Percentiles rank a stretch among this genome's conserved stretches.
These are phyloP conservation scores for Candida railenensis DNA, from an alignment of 805 yeast genomes.

Conservation along the genomic window DNA sequence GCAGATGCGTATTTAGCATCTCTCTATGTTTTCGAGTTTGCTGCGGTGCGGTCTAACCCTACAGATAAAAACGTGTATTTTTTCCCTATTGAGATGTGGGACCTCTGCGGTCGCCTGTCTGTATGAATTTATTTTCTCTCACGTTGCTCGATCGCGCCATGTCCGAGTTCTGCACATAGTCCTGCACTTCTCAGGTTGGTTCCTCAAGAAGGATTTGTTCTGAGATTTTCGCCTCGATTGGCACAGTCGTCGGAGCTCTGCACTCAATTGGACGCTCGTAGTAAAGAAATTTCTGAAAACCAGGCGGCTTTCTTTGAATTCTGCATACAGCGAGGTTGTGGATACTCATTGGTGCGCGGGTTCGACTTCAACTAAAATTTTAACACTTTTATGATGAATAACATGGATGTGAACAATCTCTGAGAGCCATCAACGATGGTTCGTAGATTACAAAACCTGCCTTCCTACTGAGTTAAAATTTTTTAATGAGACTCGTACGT, in stretches of 20 bases:
- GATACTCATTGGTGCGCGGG: constrained; percentile 9
- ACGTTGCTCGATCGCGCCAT: too few relatives aligned
- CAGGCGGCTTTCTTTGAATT: constrained; percentile 1
- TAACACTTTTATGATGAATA: constrained; percentile 37
- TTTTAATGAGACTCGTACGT: constrained; percentile 9
- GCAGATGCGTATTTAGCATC: neutral
- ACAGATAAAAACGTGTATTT: neutral
- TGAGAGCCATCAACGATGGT: constrained; percentile 41
- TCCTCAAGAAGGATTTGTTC: neutral
- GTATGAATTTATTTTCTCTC: too few relatives aligned
- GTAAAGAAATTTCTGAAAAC: neutral
- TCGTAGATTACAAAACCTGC: constrained; percentile 48
- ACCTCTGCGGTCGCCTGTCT: too few relatives aligned
- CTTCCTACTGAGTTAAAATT: constrained; percentile 46
- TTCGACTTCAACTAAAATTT: constrained; percentile 16
- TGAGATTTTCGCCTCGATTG: constrained; percentile 9
- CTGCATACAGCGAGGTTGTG: neutral
- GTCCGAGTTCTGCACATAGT: too few relatives aligned
- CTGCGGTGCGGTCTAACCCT: too few relatives aligned
- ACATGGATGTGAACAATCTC: constrained; percentile 53
- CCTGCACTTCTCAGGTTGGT: too few relatives aligned
- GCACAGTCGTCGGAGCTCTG: constrained; percentile 9
- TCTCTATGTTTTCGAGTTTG: neutral
- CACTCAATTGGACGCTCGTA: neutral
- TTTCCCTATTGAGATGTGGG: neutral